These are phyloP conservation scores for Bacterosira constricta DNA, from an alignment of 108 stramenopile species.

Conservation along the genomic window DNA sequence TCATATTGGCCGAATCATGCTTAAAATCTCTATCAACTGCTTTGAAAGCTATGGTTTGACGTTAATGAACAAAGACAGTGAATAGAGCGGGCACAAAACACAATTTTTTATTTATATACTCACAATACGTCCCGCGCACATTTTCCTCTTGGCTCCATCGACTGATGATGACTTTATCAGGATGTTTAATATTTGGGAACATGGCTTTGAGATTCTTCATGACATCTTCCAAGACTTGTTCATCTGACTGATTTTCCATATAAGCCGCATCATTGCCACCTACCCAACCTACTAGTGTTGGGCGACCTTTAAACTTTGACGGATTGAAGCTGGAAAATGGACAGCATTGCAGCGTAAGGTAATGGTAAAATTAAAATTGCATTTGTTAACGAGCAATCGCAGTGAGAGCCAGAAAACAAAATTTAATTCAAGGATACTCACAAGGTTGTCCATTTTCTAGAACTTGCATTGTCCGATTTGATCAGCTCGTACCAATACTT, in stretches of 20 bases:
- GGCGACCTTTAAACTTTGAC: constrained; percentile 8
- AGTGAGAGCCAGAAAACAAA: too few species aligned
- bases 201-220: constrained; percentile 38
- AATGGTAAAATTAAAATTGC: too few species aligned
- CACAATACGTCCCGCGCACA: constrained; percentile 41
- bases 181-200: constrained; percentile 39
- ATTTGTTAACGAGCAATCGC: too few species aligned
- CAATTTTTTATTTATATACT: too few species aligned
- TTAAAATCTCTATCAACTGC: constrained; percentile 13
- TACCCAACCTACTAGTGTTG: constrained; percentile 21
- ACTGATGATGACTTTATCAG: constrained; percentile 38
- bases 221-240: constrained; percentile 34
- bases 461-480: constrained; percentile 19
- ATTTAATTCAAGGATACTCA: constrained; percentile 33
- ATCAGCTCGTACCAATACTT: constrained; percentile 24
- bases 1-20: background rate
- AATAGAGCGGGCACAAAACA: too few species aligned
- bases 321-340: constrained; percentile 39
- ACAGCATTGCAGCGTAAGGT: too few species aligned
- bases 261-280: constrained; percentile 27
- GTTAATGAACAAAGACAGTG: too few species aligned
- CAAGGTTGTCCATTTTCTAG: too few species aligned
- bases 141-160: constrained; percentile 47
- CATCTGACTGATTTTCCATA: constrained; percentile 29
- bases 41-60: too few species aligned